Evolutionary conservation across 2,329 filamentous ascomycete genomes (phyloP).

Genomic region (Emergomyces pasteurianus): DNA sequence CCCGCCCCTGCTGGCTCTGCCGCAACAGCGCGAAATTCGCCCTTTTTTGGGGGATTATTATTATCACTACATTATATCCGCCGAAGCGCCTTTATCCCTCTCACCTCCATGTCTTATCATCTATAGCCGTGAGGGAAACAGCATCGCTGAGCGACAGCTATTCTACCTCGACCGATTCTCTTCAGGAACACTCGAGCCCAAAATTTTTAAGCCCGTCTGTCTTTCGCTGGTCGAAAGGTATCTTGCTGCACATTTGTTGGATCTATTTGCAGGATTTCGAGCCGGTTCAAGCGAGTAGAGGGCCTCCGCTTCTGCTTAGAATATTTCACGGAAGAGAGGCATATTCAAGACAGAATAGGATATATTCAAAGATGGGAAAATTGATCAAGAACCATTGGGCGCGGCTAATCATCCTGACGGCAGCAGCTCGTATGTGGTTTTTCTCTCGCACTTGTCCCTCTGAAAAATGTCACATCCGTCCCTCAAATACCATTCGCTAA

Average conservation of each 20-base stretch:
- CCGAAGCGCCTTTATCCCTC: background rate
- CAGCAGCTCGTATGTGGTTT: constrained; percentile 57
- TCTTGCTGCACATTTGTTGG: background rate
- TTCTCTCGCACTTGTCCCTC: background rate
- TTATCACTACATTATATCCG: background rate
- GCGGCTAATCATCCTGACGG: constrained; percentile 80
- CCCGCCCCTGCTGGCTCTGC: background rate
- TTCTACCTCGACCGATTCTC: background rate
- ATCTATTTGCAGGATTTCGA: background rate
- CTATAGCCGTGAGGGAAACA: constrained; percentile 2
- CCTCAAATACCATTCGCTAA: background rate
- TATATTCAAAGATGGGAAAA: constrained; percentile 59
- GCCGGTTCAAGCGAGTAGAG: background rate
- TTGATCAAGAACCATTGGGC: constrained; percentile 99
- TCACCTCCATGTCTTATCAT: background rate
- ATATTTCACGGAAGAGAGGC: background rate
- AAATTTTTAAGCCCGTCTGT: background rate
- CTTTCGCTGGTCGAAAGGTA: constrained; percentile 20
- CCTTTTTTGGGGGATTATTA: background rate
- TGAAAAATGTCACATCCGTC: background rate
- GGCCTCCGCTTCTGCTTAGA: background rate
- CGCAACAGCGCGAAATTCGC: background rate
- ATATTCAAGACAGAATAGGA: background rate
- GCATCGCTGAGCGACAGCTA: constrained; percentile 8
- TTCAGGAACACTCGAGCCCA: background rate